Evolutionary conservation across 371 early-diverging fungal species (phyloP).

Genomic region (Circinella minor): DNA sequence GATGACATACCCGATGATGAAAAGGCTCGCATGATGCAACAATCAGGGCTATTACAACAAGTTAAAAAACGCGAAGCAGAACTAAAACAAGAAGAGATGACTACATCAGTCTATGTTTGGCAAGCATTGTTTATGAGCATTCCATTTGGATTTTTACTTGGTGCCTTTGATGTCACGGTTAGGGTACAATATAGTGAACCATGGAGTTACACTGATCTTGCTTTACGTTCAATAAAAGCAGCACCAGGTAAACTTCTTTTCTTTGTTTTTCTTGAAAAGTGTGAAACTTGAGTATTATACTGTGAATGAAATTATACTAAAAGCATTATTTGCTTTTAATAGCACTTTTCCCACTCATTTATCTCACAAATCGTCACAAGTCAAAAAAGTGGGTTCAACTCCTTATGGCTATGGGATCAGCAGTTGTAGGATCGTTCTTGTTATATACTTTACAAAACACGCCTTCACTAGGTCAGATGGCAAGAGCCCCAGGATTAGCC

Average conservation of each 20-base stretch:
- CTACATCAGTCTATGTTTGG: constrained; percentile 52
- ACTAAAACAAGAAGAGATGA: constrained; percentile 19
- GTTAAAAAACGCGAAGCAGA: constrained; percentile 45
- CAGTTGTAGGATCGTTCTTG: constrained; percentile 53
- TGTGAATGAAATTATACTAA: not conserved
- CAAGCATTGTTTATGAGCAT: constrained; percentile 61
- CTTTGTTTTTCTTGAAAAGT: no score
- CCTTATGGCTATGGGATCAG: constrained; percentile 48
- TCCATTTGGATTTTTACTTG: constrained; percentile 59
- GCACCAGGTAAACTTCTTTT: constrained; percentile 47
- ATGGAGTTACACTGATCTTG: constrained; percentile 43
- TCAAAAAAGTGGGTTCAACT: constrained; percentile 39
- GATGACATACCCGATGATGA: constrained; percentile 45
- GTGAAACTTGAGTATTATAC: not conserved
- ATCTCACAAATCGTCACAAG: constrained; percentile 60
- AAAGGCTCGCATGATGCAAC: constrained; percentile 53
- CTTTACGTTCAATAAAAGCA: constrained; percentile 41
- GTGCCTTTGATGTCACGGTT: constrained; percentile 62
- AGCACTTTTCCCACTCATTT: constrained; percentile 60
- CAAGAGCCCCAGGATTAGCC: constrained; percentile 64
- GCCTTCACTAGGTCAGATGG: constrained; percentile 68
- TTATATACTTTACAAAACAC: constrained; percentile 59
- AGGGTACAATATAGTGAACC: constrained; percentile 62
- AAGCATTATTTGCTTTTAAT: constrained; percentile 5
- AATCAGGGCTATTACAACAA: constrained; percentile 55